phyloP scores from a whole-genome alignment of 2,329 filamentous ascomycete genomes.

The Botrytis aclada region DNA sequence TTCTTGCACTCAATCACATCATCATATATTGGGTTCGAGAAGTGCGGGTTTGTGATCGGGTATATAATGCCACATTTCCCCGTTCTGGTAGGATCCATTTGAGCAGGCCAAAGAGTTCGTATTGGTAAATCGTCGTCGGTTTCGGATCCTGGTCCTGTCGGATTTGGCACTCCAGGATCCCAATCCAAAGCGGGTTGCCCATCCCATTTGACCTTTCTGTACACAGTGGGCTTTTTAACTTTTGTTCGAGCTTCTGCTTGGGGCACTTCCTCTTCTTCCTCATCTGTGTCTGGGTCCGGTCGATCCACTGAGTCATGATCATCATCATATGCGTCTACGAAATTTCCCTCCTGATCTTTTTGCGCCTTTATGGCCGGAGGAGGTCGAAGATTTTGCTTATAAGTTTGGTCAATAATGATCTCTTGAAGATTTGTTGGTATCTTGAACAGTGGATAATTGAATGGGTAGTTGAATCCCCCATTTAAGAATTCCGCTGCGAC shows the following conservation, averaged over 20 bases:
- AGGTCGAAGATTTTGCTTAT: neutral
- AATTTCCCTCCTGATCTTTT: rapidly evolving
- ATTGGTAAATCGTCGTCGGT: neutral
- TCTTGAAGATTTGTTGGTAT: neutral
- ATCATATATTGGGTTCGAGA: neutral
- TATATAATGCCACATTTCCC: slow-evolving; percentile 2
- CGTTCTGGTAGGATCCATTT: slow-evolving; percentile 3
- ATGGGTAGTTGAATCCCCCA: slow-evolving; percentile 11
- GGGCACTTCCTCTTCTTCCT: neutral
- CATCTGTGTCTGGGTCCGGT: neutral
- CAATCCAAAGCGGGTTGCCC: neutral
- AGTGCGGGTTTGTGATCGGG: neutral
- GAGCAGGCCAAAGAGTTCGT: slow-evolving; percentile 6
- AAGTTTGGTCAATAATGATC: neutral
- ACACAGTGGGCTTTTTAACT: neutral
- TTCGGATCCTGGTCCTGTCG: neutral
- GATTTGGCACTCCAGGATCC: neutral
- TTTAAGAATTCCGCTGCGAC: slow-evolving; percentile 8
- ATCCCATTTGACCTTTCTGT: neutral
- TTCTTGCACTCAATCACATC: neutral
- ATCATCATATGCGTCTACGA: neutral
- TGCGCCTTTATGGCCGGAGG: rapidly evolving
- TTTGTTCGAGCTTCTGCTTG: slow-evolving; percentile 10
- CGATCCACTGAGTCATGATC: rapidly evolving
- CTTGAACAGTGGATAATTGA: slow-evolving; percentile 5